These are phyloP conservation scores for Arxiozyma telluris DNA, from an alignment of 1,139 yeast species.

Conservation along the genomic window DNA sequence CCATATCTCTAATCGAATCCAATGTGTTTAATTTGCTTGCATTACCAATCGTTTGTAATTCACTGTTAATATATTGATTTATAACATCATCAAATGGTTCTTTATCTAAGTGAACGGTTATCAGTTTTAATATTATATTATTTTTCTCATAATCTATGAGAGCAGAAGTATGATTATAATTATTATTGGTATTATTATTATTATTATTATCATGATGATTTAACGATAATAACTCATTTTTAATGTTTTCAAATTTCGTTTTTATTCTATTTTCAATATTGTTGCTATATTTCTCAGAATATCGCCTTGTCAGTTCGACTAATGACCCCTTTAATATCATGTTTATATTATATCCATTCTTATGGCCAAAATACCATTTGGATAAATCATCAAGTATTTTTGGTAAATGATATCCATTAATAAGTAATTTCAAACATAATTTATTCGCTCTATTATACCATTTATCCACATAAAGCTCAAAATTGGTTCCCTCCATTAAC, in stretches of 20 bases:
- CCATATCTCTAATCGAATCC: conserved; percentile 5
- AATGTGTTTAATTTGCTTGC: conserved; percentile 1
- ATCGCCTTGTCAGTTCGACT: conserved; percentile 20
- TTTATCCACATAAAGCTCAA: conserved; percentile 49
- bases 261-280: conserved; percentile 14
- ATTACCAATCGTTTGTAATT: conserved; percentile 4
- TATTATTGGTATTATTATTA: conserved; percentile 8
- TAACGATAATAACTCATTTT: not conserved
- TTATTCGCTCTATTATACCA: conserved; percentile 66
- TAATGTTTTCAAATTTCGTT: conserved; percentile 19
- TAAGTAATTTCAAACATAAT: conserved; percentile 48
- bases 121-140: conserved; percentile 23
- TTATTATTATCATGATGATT: no score
- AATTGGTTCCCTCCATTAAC: conserved; percentile 49
- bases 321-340: conserved; percentile 19
- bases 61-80: conserved; percentile 14
- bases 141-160: not conserved
- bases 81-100: conserved; percentile 23
- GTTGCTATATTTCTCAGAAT: conserved; percentile 7
- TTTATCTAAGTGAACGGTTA: conserved; percentile 27
- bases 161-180: not conserved
- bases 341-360: conserved; percentile 32
- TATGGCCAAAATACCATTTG: conserved; percentile 46
- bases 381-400: conserved; percentile 43
- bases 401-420: conserved; percentile 51